phyloP scores from a whole-genome alignment of 768 basidiomycete genomes.

The Calocera cornea region DNA sequence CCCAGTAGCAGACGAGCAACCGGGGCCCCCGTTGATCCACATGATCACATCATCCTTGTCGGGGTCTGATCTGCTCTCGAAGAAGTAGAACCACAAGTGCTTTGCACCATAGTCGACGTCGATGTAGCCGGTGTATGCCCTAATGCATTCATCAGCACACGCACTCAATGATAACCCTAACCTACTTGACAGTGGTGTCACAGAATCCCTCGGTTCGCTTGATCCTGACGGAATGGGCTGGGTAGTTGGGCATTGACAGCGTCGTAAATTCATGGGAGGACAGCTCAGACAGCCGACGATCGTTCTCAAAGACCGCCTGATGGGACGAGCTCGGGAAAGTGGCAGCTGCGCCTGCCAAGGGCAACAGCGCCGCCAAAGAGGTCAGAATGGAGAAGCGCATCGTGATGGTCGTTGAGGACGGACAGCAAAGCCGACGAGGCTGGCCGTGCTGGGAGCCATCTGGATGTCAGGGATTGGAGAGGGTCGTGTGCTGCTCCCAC shows the following conservation, averaged over 20 bases:
- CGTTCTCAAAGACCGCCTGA: not conserved
- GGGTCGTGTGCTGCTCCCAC: not conserved
- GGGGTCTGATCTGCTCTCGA: slow-evolving; percentile 50
- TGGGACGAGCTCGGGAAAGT: not conserved
- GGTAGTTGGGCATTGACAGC: slow-evolving; percentile 34
- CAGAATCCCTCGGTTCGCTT: slow-evolving; percentile 29
- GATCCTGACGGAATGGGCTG: slow-evolving; percentile 31
- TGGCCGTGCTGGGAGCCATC: not conserved
- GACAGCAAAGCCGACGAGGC: not conserved
- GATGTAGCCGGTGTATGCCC: slow-evolving; percentile 53
- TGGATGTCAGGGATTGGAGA: not conserved
- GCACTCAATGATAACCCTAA: not conserved
- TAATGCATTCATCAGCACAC: slow-evolving; percentile 16
- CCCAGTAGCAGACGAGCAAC: not conserved
- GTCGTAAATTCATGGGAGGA: slow-evolving; percentile 24
- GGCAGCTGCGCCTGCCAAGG: not conserved
- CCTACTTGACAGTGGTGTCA: slow-evolving; percentile 21
- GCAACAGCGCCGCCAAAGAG: not conserved
- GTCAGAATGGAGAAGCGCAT: not conserved
- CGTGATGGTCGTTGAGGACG: not conserved
- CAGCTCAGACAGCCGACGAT: not conserved
- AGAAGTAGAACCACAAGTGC: slow-evolving; percentile 63
- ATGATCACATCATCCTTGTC: slow-evolving; percentile 20
- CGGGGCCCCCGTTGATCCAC: slow-evolving; percentile 12
- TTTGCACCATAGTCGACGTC: slow-evolving; percentile 40